Evolutionary conservation across 2,329 filamentous ascomycete genomes (phyloP), one percentile per base, ranked within the genome.

Genomic region (Phialemonium atrogriseum): DNA sequence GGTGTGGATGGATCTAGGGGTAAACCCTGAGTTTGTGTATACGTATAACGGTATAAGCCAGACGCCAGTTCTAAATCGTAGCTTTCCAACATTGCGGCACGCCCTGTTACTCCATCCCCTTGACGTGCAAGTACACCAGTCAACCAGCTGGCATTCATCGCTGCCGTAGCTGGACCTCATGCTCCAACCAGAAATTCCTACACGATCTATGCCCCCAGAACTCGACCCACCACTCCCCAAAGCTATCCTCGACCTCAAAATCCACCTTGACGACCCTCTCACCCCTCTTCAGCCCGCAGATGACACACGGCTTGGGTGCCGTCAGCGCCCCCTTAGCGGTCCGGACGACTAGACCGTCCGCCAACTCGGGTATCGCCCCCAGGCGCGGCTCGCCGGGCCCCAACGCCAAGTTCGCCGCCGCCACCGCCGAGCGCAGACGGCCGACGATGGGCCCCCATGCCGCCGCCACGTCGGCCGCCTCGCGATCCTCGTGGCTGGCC

Each of bases 161-260:
- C 46, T 83, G 80, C 41, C 76, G 73, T 42, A 94, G 61, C 36
- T 68, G 66, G 32, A 66, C 66, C 54, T 84, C 83, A 54, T 93
- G 80, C 45, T 80, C 68, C 37, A 80, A 62, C 89, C 89, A 96
- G 50, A 94, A 94, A 40, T 82, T 80, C 52, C 75, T 75, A 58
- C 89, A 96, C 13, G 75, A 73, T 39, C 74, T 64, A 56, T 88
- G 83, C 0, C 81, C 85, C 81, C 86, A 88, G 54, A 89, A 80
- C 27, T 95, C 87, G 24, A 82, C 67, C 89, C 89, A 96, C 85
- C 87, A 96, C 61, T 96, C 89, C 10, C 86, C 87, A 64, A 95
- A 95, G 53, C 83, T 87, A 55, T 96, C 89, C 47, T 89, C 79
- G 7, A 93, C 76, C 16, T 79, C 69, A 32, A 78, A 63, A 48